Conservation (phyloP, 2,329 filamentous ascomycete genomes). For the Microsporum ferrugineum region DNA sequence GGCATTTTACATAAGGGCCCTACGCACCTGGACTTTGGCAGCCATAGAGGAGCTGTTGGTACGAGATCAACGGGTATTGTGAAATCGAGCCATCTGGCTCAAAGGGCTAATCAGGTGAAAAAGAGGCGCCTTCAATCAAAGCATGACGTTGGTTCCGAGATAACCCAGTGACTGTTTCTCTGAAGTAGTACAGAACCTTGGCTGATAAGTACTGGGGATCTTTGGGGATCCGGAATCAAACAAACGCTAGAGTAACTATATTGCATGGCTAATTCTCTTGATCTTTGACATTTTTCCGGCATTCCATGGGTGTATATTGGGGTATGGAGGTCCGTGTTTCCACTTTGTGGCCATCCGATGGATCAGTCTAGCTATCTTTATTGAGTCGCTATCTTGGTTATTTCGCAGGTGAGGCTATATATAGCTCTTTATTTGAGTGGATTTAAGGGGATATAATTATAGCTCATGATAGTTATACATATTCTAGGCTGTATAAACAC, state of each 20-base stretch:
- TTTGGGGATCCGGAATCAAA: background rate
- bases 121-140: background rate
- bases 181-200: background rate
- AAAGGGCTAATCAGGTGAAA: background rate
- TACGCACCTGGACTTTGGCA: background rate
- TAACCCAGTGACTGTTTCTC: background rate
- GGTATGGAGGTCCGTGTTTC: background rate
- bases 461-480: background rate
- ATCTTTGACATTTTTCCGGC: background rate
- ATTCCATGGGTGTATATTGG: background rate
- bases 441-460: background rate
- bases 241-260: background rate
- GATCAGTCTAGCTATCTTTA: background rate
- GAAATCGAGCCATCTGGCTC: background rate
- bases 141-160: background rate
- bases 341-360: background rate
- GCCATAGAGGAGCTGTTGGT: background rate
- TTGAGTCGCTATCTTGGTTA: background rate
- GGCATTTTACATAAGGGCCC: slow-evolving; percentile 6
- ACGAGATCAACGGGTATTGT: slow-evolving; percentile 7
- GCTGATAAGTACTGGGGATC: background rate
- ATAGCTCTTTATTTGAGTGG: background rate
- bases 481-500: background rate
- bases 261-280: background rate
- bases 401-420: background rate